Conservation (phyloP, 225 moss, liverwort and hornwort genomes). For the Climacium dendroides region DNA sequence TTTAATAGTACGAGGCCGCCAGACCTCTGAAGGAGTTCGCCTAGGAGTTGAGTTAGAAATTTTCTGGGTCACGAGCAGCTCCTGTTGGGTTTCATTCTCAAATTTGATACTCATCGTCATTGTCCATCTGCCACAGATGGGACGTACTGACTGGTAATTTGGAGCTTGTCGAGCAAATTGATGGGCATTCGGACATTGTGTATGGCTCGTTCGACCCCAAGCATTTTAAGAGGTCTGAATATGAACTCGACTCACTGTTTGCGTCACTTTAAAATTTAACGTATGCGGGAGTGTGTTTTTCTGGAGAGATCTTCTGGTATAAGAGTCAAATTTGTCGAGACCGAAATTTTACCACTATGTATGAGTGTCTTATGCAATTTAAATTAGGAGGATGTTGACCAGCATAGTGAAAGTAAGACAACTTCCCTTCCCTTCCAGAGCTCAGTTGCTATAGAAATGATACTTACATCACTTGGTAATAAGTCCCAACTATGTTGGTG, state of each 20-base stretch:
- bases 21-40: background rate
- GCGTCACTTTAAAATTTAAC: background rate
- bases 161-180: constrained; percentile 63
- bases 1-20: background rate
- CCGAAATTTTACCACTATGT: background rate
- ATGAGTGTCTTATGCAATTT: background rate
- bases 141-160: constrained; percentile 63
- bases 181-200: constrained; percentile 63
- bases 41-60: background rate
- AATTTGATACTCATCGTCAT: background rate
- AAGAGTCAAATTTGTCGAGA: background rate
- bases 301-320: background rate
- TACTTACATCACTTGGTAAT: background rate
- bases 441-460: background rate
- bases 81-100: background rate
- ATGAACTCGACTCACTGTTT: background rate
- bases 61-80: background rate
- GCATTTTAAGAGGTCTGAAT: constrained; percentile 40
- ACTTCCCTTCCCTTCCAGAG: background rate
- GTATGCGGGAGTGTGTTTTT: background rate
- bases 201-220: constrained; percentile 63
- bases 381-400: background rate
- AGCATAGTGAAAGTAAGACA: background rate
- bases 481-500: background rate
- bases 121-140: constrained; percentile 28